These are phyloP conservation scores for Xerocomellus chrysenteron DNA, from an alignment of 768 basidiomycete genomes.

Conservation along the genomic window DNA sequence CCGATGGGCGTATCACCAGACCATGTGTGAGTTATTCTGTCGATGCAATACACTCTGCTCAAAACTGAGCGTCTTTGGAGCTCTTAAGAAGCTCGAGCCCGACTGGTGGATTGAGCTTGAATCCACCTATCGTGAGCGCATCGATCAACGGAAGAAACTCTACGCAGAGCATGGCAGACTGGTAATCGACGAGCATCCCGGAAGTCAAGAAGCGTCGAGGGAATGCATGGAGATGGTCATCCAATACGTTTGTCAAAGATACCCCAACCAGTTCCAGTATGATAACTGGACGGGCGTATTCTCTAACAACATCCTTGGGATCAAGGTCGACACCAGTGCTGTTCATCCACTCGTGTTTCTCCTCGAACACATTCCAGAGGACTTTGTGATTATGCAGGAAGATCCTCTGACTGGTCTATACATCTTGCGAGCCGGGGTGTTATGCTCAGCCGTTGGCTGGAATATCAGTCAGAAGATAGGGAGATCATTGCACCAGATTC, in stretches of 20 bases:
- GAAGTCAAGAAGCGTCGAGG: slow-evolving; percentile 46
- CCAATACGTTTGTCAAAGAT: slow-evolving; percentile 55
- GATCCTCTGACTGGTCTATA: slow-evolving; percentile 46
- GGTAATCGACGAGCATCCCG: slow-evolving; percentile 47
- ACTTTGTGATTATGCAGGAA: slow-evolving; percentile 44
- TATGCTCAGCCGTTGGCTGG: slow-evolving; percentile 51
- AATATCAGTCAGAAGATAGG: slow-evolving; percentile 49
- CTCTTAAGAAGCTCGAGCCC: slow-evolving; percentile 47
- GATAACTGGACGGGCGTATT: slow-evolving; percentile 37
- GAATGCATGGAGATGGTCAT: slow-evolving; percentile 59
- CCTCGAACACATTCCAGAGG: slow-evolving; percentile 53
- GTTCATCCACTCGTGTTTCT: slow-evolving; percentile 43
- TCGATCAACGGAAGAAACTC: slow-evolving; percentile 42
- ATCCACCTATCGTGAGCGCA: slow-evolving; percentile 45
- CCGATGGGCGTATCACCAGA: slow-evolving; percentile 56
- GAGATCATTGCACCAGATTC: slow-evolving; percentile 45
- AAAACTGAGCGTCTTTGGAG: slow-evolving; percentile 19
- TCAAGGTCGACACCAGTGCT: slow-evolving; percentile 26
- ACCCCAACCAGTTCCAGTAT: slow-evolving; percentile 51
- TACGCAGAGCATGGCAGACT: slow-evolving; percentile 38
- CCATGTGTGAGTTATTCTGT: slow-evolving; percentile 44
- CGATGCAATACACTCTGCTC: neutral
- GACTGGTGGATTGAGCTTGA: slow-evolving; percentile 61
- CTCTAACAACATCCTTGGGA: slow-evolving; percentile 42
- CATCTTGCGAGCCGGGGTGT: slow-evolving; percentile 44